Base-by-base conservation (phyloP, 2,329 filamentous ascomycete genomes). In the Claviceps citrina region DNA sequence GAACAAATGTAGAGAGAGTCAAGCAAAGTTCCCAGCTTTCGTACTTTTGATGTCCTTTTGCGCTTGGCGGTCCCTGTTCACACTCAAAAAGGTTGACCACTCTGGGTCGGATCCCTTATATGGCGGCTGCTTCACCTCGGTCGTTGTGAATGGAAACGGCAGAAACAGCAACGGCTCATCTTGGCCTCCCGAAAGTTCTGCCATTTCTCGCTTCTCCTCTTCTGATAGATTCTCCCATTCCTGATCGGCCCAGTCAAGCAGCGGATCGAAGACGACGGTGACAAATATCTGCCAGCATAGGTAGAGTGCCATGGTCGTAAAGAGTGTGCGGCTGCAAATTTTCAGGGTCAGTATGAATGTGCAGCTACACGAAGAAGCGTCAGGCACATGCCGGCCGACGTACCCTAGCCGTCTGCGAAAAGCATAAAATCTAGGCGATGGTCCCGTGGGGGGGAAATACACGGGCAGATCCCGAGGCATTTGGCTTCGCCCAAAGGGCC, bases 51-150 rank as follows among this genome's bases (percentile, higher is more conserved):
- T 66, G 18, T 60, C 53, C 15, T 65, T 51, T 19, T 71, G 58
- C 8, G 68, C 58, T 32, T 67, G 55, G 12, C 51, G 54, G 44
- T 81, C 67, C 45, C 66, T 67, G 44, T 67, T 72, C n/a, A 81
- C 60, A 41, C 67, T 68, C 13, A 76, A 51, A 46, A 78, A 82
- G 36, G 65, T 62, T 45, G 65, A 60, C 74, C 73, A 81, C 54
- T 82, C 78, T 3, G 76, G 76, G 47, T 79, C 75, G 20, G 60
- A 62, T 38, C 66, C 66, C 44, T 62, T 63, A 51, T 77, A 79
- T 2, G 68, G 69, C 24, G 57, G 52, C 24, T 67, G 63, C 13
- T 63, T 58, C 15, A 74, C 56, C 42, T 62, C 47, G 37, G 64
- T 65, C 1, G 65, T 71, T 2, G 71, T 75, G 32, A 74, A 73